These are phyloP conservation scores for Fusarium chaquense DNA, from an alignment of 2,329 filamentous ascomycete species.

Conservation along the genomic window DNA sequence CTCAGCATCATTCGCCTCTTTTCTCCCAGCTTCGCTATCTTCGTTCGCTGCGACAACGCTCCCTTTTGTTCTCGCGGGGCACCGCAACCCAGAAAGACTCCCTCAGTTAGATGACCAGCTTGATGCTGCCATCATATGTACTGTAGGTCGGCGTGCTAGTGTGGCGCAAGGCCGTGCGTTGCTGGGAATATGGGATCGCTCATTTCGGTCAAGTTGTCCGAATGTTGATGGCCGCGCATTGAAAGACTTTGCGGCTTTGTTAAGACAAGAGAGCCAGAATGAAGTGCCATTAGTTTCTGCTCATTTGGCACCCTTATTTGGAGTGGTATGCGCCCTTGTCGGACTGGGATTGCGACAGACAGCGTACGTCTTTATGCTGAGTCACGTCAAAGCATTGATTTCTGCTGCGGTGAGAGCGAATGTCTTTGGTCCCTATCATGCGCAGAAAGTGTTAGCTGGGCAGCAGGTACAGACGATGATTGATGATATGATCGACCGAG, in stretches of 20 bases:
- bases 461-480: constrained; percentile 69
- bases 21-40: constrained; percentile 77
- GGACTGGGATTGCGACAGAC: constrained; percentile 71
- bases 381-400: constrained; percentile 80
- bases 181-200: constrained; percentile 80
- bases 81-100: constrained; percentile 66
- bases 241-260: constrained; percentile 53
- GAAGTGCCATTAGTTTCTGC: constrained; percentile 63
- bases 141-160: constrained; percentile 81
- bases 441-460: constrained; percentile 77
- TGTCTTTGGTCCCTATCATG: constrained; percentile 84
- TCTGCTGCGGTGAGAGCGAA: constrained; percentile 82
- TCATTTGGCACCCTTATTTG: constrained; percentile 79
- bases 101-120: constrained; percentile 76
- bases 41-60: constrained; percentile 79
- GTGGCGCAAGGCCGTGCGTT: constrained; percentile 81
- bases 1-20: constrained; percentile 66
- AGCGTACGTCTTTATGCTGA: constrained; percentile 80
- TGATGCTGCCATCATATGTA: constrained; percentile 81
- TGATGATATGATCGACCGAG: constrained; percentile 66
- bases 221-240: constrained; percentile 48
- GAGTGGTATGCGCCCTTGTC: constrained; percentile 72
- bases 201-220: constrained; percentile 62
- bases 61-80: constrained; percentile 78
- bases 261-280: constrained; percentile 48